phyloP scores from a whole-genome alignment of 2,329 filamentous ascomycete genomes.

The Parafenestella ontariensis region DNA sequence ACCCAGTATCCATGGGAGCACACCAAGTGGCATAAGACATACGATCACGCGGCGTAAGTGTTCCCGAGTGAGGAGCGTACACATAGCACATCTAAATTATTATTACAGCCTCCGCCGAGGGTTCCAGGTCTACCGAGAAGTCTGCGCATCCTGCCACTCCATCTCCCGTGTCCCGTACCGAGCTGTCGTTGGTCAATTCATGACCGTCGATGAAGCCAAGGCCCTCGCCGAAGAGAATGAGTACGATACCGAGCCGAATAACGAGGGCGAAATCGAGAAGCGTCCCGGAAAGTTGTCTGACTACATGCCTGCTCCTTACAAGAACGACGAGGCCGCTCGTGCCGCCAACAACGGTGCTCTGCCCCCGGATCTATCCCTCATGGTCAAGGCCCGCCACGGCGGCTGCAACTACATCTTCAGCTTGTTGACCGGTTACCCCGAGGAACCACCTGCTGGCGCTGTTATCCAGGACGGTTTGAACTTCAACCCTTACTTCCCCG shows the following conservation, averaged over 20 bases:
- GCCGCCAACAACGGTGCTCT: constrained; percentile 98
- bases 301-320: constrained; percentile 94
- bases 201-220: constrained; percentile 99
- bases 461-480: constrained; percentile 87
- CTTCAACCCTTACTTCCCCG: constrained; percentile 99
- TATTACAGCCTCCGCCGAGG: constrained; percentile 84
- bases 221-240: constrained; percentile 96
- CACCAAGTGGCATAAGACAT: constrained; percentile 89
- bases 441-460: constrained; percentile 91
- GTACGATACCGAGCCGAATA: constrained; percentile 97
- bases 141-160: constrained; percentile 97
- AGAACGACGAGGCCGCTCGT: constrained; percentile 98
- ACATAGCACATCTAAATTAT: constrained; percentile 4
- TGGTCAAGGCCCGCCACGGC: constrained; percentile 96
- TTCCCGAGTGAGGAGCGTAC: constrained; percentile 4
- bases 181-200: constrained; percentile 83
- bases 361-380: constrained; percentile 95
- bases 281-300: constrained; percentile 98
- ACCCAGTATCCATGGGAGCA: constrained; percentile 97
- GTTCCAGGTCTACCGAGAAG: constrained; percentile 99
- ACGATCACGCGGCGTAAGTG: constrained; percentile 93
- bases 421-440: constrained; percentile 95
- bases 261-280: constrained; percentile 98
- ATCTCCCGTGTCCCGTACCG: constrained; percentile 94
- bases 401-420: constrained; percentile 99